phyloP scores from a whole-genome alignment of 1,284 basidiomycete species.

The Cutaneotrichosporon cutaneum region DNA sequence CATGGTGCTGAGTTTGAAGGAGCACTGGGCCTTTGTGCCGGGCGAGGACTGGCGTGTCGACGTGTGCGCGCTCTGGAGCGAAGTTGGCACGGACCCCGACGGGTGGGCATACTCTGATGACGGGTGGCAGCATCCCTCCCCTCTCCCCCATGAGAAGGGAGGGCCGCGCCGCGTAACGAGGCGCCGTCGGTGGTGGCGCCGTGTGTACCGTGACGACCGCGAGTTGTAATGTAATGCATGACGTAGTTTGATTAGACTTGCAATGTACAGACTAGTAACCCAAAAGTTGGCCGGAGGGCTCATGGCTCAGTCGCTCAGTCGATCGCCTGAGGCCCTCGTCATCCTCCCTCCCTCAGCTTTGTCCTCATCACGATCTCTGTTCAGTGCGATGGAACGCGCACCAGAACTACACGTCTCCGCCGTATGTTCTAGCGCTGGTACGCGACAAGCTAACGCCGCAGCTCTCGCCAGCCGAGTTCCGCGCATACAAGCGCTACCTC shows the following conservation, averaged over 20 bases:
- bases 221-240: not conserved
- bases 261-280: no score
- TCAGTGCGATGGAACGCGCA: constrained; percentile 8
- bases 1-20: constrained; percentile 41
- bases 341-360: not conserved
- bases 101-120: constrained; percentile 53
- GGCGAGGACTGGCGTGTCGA: constrained; percentile 52
- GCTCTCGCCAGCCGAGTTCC: constrained; percentile 29
- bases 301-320: not conserved
- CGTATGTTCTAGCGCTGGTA: not conserved
- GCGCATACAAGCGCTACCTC: constrained; percentile 26
- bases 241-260: not conserved
- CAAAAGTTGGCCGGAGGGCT: not conserved
- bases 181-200: constrained; percentile 25
- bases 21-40: constrained; percentile 48
- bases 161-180: constrained; percentile 20
- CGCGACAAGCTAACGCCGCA: constrained; percentile 8
- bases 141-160: not conserved
- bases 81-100: constrained; percentile 42
- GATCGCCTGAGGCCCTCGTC: not conserved
- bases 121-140: constrained; percentile 38
- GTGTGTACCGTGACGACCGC: constrained; percentile 12
- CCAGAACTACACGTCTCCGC: constrained; percentile 24
- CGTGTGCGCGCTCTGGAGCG: constrained; percentile 46
- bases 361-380: not conserved